These are phyloP conservation scores for Cenchrus fungigraminus DNA, from an alignment of 176 grass and related monocot genomes.

Conservation along the genomic window DNA sequence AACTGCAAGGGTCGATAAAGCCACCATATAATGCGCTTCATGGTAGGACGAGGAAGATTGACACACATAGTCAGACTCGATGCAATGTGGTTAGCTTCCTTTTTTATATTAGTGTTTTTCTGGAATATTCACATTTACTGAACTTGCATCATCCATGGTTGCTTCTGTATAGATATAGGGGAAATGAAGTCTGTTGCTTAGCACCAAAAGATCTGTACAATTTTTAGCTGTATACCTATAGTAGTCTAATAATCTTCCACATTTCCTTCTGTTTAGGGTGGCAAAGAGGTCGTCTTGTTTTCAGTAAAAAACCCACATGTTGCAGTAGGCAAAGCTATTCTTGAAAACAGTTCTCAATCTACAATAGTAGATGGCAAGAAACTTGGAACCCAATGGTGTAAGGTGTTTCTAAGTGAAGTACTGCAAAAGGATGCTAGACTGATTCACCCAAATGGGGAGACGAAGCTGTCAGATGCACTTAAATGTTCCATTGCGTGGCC, in stretches of 20 bases:
- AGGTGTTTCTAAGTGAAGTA: constrained; percentile 19
- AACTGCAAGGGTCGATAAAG: background rate
- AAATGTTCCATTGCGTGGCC: constrained; percentile 30
- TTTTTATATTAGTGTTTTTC: background rate
- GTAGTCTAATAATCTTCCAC: background rate
- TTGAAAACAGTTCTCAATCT: constrained; percentile 18
- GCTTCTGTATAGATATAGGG: background rate
- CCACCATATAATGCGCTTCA: background rate
- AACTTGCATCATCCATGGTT: background rate
- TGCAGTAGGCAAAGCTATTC: constrained; percentile 22
- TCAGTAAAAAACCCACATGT: background rate
- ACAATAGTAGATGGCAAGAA: background rate
- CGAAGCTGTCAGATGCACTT: constrained; percentile 8
- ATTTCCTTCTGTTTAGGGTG: background rate
- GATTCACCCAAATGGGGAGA: background rate
- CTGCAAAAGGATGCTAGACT: constrained; percentile 18
- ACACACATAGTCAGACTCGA: background rate
- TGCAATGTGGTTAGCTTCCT: background rate
- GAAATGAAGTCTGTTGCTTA: background rate
- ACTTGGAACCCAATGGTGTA: constrained; percentile 11
- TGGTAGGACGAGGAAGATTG: constrained; percentile 2
- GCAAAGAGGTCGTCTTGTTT: constrained; percentile 20
- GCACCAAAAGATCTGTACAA: background rate
- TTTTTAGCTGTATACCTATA: background rate
- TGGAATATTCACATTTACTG: background rate